Conservation (phyloP, 331 rosid species). For the Phaseolus coccineus region DNA sequence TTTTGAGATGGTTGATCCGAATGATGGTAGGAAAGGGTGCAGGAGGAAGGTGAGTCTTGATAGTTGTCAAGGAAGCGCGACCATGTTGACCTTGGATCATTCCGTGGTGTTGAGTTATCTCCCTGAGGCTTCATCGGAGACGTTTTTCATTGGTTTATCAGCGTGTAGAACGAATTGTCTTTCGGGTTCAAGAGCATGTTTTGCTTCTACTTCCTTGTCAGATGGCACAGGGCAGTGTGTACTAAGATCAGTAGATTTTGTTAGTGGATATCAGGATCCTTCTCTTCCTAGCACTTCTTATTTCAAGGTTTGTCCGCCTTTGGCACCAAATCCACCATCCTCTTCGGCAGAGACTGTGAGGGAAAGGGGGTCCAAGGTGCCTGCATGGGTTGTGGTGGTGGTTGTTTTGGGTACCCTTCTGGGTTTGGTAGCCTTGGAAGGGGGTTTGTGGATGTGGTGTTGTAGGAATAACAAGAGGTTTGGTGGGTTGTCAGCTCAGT, state of each 20-base stretch:
- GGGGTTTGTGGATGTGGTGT: slow-evolving; percentile 85
- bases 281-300: slow-evolving; percentile 70
- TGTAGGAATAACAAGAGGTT: slow-evolving; percentile 66
- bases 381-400: slow-evolving; percentile 73
- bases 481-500: slow-evolving; percentile 71
- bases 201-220: slow-evolving; percentile 70
- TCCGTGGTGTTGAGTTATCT: slow-evolving; percentile 65
- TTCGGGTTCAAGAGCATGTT: slow-evolving; percentile 52
- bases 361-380: slow-evolving; percentile 51
- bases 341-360: slow-evolving; percentile 44
- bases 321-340: slow-evolving; percentile 56
- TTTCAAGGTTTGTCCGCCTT: slow-evolving; percentile 77
- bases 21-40: slow-evolving; percentile 71
- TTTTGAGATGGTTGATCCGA: slow-evolving; percentile 64
- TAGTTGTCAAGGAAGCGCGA: slow-evolving; percentile 59
- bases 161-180: slow-evolving; percentile 81
- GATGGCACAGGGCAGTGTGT: slow-evolving; percentile 85
- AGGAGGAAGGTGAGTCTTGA: slow-evolving; percentile 64
- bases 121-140: slow-evolving; percentile 46
- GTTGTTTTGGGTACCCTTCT: slow-evolving; percentile 63
- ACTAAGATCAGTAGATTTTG: slow-evolving; percentile 47
- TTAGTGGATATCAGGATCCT: slow-evolving; percentile 74
- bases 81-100: slow-evolving; percentile 62
- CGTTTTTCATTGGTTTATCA: slow-evolving; percentile 55
- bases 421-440: slow-evolving; percentile 69